Percentiles rank a stretch among this genome's conserved stretches.
phyloP scores from a whole-genome alignment of 169 alveolate species.

The Haemoproteus tartakovskyi region DNA sequence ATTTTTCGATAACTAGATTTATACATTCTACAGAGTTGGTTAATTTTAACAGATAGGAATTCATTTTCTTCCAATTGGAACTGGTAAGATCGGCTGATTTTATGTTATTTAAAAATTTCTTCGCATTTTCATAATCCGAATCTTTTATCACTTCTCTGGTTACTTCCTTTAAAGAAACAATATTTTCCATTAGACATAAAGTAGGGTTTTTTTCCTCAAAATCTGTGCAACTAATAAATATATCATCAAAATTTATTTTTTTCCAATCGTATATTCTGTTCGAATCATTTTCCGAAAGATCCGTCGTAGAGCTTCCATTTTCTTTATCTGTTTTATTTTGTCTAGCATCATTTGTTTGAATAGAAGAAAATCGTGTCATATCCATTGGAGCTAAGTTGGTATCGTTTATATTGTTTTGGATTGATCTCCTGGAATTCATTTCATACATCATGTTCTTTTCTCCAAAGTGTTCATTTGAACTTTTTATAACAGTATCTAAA shows the following conservation, averaged over 20 bases:
- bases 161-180: slow-evolving; percentile 70
- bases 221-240: slow-evolving; percentile 72
- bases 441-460: no score
- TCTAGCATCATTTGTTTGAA: no score
- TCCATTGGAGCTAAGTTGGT: no score
- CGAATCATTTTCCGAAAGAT: no score
- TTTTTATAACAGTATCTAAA: slow-evolving; percentile 14
- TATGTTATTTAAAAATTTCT: slow-evolving; percentile 65
- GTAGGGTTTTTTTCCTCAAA: slow-evolving; percentile 75
- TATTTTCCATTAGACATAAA: slow-evolving; percentile 74
- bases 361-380: no score
- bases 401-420: no score
- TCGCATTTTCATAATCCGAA: slow-evolving; percentile 60
- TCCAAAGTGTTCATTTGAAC: neutral
- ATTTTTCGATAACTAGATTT: slow-evolving; percentile 35
- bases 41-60: slow-evolving; percentile 4
- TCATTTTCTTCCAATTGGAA: neutral
- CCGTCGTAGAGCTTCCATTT: no score
- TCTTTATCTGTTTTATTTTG: no score
- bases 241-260: slow-evolving; percentile 66
- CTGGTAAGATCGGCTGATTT: slow-evolving; percentile 18
- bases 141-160: slow-evolving; percentile 68
- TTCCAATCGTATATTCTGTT: neutral
- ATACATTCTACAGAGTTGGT: slow-evolving; percentile 21
- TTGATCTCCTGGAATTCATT: no score